These are phyloP conservation scores for Tetrapisispora fleetii DNA, from an alignment of 805 yeast species.

Conservation along the genomic window DNA sequence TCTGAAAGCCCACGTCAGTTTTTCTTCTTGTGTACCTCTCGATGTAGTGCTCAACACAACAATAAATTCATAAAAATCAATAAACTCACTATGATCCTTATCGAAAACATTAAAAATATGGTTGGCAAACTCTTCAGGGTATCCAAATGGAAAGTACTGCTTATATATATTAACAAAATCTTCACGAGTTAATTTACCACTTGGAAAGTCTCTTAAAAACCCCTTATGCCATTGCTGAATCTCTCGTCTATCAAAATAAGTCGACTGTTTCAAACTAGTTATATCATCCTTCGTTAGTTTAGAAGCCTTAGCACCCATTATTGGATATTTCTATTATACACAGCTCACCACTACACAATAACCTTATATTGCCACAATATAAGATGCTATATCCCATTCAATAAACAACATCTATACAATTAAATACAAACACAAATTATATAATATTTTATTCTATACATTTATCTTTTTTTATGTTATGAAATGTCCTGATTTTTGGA, in stretches of 20 bases:
- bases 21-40: slow-evolving; percentile 77
- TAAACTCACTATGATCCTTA: slow-evolving; percentile 63
- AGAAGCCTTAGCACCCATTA: slow-evolving; percentile 92
- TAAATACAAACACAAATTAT: too few species aligned
- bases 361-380: too few species aligned
- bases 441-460: too few species aligned
- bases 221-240: slow-evolving; percentile 99
- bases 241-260: slow-evolving; percentile 88
- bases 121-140: slow-evolving; percentile 83
- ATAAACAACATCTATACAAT: too few species aligned
- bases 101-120: slow-evolving; percentile 87
- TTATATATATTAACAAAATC: slow-evolving; percentile 89
- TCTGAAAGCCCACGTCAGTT: slow-evolving; percentile 80
- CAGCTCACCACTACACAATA: too few species aligned
- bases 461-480: neutral
- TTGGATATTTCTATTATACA: too few species aligned
- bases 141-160: slow-evolving; percentile 97
- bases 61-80: slow-evolving; percentile 89
- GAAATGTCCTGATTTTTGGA: too few species aligned
- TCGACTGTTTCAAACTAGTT: slow-evolving; percentile 67
- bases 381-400: too few species aligned
- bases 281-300: slow-evolving; percentile 87
- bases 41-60: slow-evolving; percentile 79
- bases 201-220: slow-evolving; percentile 85
- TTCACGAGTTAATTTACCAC: slow-evolving; percentile 74